Conservation (phyloP, 257 asterid genomes). For the Solanum lycopersicoides region DNA sequence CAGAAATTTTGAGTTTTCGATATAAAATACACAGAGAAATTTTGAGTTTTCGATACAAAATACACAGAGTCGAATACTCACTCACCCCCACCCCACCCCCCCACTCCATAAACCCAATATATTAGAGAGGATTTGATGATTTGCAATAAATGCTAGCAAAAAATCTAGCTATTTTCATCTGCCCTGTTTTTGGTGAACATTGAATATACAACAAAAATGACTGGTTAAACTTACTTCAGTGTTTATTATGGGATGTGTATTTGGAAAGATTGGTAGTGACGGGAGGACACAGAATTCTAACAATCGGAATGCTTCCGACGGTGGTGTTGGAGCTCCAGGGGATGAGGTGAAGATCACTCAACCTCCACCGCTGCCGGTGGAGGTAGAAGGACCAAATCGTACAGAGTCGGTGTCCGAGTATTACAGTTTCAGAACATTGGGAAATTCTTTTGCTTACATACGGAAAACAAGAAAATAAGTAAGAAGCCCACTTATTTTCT, state of each 20-base stretch:
- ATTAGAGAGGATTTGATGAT: background rate
- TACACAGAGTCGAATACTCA: background rate
- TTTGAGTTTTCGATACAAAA: too few species aligned
- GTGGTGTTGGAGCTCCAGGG: background rate
- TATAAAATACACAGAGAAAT: too few species aligned
- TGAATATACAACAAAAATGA: background rate
- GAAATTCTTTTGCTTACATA: background rate
- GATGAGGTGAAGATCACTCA: background rate
- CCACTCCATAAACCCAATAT: background rate
- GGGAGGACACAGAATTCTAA: background rate
- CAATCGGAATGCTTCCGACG: background rate
- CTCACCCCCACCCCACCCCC: background rate
- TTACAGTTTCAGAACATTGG: background rate
- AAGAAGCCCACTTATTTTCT: background rate
- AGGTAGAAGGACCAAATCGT: background rate
- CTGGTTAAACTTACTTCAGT: background rate
- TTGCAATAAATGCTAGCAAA: background rate
- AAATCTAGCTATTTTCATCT: constrained; percentile 1
- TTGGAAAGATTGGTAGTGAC: background rate
- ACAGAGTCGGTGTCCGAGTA: background rate
- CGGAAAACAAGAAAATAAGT: background rate
- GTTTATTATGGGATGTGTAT: constrained; percentile 9
- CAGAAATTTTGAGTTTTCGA: too few species aligned
- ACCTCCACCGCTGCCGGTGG: background rate
- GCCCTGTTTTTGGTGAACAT: background rate